Percentiles rank a stretch among this genome's conserved stretches.
These are phyloP conservation scores for Phytophthora agathidicida DNA, from an alignment of 352 stramenopile species.

Conservation along the genomic window DNA sequence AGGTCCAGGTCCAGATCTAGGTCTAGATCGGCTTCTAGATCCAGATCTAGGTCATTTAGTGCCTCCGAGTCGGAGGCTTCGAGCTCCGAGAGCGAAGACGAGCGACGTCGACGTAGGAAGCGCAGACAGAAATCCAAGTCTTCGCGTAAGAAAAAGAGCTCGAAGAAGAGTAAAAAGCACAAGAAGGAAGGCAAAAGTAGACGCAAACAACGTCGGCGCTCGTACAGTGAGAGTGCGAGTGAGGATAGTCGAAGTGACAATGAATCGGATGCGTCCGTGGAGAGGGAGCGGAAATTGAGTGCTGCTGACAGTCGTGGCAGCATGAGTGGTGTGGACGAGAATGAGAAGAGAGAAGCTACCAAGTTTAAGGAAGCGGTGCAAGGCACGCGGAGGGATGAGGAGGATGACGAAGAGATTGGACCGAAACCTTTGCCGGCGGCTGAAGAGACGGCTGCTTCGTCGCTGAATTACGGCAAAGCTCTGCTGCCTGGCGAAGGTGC, in stretches of 20 bases:
- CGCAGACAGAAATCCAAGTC: conserved; percentile 43
- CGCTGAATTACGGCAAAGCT: conserved; percentile 92
- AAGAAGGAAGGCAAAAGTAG: conserved; percentile 38
- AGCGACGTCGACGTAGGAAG: conserved; percentile 45
- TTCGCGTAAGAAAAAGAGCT: conserved; percentile 48
- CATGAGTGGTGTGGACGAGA: conserved; percentile 39
- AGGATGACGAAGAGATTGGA: conserved; percentile 89
- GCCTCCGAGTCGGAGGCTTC: conserved; percentile 37
- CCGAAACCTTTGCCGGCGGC: conserved; percentile 74
- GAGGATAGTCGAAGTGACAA: conserved; percentile 28
- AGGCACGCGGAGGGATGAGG: conserved; percentile 49
- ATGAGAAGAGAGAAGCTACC: conserved; percentile 77
- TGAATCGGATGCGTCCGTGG: conserved; percentile 30
- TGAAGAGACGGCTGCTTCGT: conserved; percentile 53
- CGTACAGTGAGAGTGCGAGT: conserved; percentile 36
- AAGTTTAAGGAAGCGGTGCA: conserved; percentile 93
- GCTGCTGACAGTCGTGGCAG: conserved; percentile 17
- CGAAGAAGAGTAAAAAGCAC: conserved; percentile 38
- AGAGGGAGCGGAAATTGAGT: conserved; percentile 24
- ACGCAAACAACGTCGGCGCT: conserved; percentile 29
- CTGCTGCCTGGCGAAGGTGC: conserved; percentile 93
- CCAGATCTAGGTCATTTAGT: conserved; percentile 24
- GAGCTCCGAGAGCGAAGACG: conserved; percentile 34
- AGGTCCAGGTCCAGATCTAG: conserved; percentile 20
- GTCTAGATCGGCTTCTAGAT: conserved; percentile 20